These are phyloP conservation scores for Peronospora belbahrii DNA, from an alignment of 352 stramenopile species.

Conservation along the genomic window DNA sequence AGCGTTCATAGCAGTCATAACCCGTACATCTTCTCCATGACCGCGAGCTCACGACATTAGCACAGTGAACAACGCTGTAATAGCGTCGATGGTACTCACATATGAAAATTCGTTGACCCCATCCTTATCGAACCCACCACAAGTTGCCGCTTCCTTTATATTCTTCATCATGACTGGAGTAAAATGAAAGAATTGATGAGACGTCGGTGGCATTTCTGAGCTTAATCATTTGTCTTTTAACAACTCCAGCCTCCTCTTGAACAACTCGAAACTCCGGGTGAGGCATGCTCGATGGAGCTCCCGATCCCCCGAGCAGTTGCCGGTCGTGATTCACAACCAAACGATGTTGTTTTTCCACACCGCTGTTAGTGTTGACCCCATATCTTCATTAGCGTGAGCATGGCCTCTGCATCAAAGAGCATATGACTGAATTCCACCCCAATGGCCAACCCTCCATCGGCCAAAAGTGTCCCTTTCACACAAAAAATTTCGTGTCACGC, in stretches of 20 bases:
- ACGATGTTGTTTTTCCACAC: constrained; percentile 18
- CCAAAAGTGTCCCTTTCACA: constrained; percentile 33
- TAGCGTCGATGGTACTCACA: constrained; percentile 43
- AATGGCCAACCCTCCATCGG: constrained; percentile 41
- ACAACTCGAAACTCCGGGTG: constrained; percentile 45
- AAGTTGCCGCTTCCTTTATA: constrained; percentile 30
- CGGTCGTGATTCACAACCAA: constrained; percentile 34
- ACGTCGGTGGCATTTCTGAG: constrained; percentile 17
- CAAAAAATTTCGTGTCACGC: constrained; percentile 21
- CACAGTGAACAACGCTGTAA: constrained; percentile 40
- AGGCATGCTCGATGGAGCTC: constrained; percentile 7
- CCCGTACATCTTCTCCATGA: too few species aligned
- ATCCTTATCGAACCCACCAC: neutral
- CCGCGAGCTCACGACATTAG: too few species aligned
- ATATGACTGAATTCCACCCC: constrained; percentile 37
- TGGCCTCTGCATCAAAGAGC: constrained; percentile 39
- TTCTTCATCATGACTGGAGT: constrained; percentile 30
- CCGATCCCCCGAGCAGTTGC: constrained; percentile 23
- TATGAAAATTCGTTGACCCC: constrained; percentile 13
- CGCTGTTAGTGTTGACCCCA: constrained; percentile 51
- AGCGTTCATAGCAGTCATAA: too few species aligned
- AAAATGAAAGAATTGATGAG: constrained; percentile 43
- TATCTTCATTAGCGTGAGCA: constrained; percentile 57
- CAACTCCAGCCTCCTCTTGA: neutral
- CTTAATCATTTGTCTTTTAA: neutral